Evolutionary conservation across 441 rosid genomes (phyloP).

Genomic region (Bocquillonia castaneifolia): DNA sequence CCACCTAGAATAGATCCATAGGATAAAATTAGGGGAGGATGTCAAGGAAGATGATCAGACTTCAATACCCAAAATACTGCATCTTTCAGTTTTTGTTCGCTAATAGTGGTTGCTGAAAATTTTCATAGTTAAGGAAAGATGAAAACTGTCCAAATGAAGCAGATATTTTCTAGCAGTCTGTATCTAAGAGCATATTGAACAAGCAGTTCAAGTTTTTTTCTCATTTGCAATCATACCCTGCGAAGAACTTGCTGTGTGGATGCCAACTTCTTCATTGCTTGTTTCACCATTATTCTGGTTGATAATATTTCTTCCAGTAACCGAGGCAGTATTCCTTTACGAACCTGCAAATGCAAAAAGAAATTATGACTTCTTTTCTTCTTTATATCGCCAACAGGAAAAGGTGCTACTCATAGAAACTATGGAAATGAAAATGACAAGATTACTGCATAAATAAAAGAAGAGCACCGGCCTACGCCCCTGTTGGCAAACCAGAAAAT

Average conservation of each 20-base stretch:
- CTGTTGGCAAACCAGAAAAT: not conserved
- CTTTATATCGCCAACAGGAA: not conserved
- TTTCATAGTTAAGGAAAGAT: not conserved
- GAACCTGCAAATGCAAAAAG: conserved; percentile 45
- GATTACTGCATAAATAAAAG: not conserved
- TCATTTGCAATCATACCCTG: conserved; percentile 53
- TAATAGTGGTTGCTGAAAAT: not conserved
- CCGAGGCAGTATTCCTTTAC: conserved; percentile 82
- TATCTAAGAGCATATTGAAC: conserved; percentile 11
- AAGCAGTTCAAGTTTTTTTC: conserved; percentile 1
- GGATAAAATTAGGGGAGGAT: not conserved
- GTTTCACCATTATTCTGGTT: conserved; percentile 93
- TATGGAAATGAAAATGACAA: not conserved
- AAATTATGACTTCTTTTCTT: not conserved
- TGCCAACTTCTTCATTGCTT: conserved; percentile 81
- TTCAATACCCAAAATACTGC: not conserved
- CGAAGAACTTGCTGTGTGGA: conserved; percentile 75
- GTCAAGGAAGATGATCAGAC: not conserved
- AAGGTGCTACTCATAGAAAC: not conserved
- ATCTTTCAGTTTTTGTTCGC: not conserved
- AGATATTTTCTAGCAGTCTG: not conserved
- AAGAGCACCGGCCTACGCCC: not conserved
- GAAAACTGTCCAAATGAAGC: conserved; percentile 7
- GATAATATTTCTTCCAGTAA: conserved; percentile 91
- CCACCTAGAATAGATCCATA: not conserved